Conservation (phyloP, 805 yeast species). For the Vanderwaltozyma polyspora region DNA sequence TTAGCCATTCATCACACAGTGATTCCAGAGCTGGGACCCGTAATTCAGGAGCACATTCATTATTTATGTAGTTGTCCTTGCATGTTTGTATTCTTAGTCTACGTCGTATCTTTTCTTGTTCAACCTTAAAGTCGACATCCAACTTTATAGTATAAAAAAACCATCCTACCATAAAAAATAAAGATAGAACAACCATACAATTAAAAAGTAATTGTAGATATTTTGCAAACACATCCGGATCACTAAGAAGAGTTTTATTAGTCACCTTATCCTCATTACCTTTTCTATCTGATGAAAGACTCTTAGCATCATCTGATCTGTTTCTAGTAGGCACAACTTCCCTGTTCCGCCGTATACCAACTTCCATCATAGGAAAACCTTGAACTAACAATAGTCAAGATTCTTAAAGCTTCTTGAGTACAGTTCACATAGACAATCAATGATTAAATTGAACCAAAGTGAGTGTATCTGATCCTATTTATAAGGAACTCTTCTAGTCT, state of each 20-base stretch:
- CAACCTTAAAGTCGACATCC: constrained; percentile 66
- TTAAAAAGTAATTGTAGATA: constrained; percentile 59
- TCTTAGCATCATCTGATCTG: too few species aligned
- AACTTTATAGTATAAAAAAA: constrained; percentile 44
- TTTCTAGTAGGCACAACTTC: too few species aligned
- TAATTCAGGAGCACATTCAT: constrained; percentile 54
- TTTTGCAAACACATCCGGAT: constrained; percentile 10
- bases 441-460: constrained; percentile 1
- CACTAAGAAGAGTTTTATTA: background rate
- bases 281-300: too few species aligned
- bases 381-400: too few species aligned
- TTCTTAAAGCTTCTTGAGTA: too few species aligned
- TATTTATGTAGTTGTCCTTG: constrained; percentile 53
- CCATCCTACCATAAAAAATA: constrained; percentile 40
- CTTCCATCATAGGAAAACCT: too few species aligned
- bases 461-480: too few species aligned
- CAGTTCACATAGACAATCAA: too few species aligned
- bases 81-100: constrained; percentile 57
- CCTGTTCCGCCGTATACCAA: too few species aligned
- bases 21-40: constrained; percentile 68
- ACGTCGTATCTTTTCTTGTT: constrained; percentile 46
- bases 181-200: constrained; percentile 35
- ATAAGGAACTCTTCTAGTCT: too few species aligned
- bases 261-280: background rate
- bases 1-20: constrained; percentile 62